phyloP scores from a whole-genome alignment of 352 stramenopile genomes.

The Globisporangium sylvaticum region DNA sequence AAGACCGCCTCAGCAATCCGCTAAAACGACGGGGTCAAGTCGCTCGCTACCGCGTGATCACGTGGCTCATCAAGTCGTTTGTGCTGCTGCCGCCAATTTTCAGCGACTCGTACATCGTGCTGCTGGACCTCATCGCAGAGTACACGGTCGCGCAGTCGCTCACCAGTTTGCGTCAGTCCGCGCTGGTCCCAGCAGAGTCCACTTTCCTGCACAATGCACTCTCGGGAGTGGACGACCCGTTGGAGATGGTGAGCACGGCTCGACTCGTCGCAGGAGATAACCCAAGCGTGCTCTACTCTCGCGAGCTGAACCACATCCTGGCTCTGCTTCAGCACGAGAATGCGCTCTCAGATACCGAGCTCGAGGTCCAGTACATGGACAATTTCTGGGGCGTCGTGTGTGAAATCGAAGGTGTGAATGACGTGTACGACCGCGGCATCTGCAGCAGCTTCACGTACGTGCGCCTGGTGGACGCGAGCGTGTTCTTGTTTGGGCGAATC shows the following conservation, averaged over 20 bases:
- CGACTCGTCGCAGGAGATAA: slow-evolving; percentile 60
- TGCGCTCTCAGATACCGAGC: slow-evolving; percentile 73
- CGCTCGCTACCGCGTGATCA: slow-evolving; percentile 68
- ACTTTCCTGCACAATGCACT: slow-evolving; percentile 66
- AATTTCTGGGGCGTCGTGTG: slow-evolving; percentile 54
- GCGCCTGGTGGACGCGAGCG: slow-evolving; percentile 70
- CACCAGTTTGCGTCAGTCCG: slow-evolving; percentile 62
- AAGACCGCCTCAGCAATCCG: slow-evolving; percentile 61
- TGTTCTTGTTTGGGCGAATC: slow-evolving; percentile 71
- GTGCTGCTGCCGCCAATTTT: slow-evolving; percentile 68
- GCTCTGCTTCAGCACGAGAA: slow-evolving; percentile 66
- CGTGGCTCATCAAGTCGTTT: slow-evolving; percentile 79
- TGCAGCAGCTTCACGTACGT: slow-evolving; percentile 81
- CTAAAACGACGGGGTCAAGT: slow-evolving; percentile 80
- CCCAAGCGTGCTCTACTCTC: slow-evolving; percentile 61
- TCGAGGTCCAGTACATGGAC: slow-evolving; percentile 83
- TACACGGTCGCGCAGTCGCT: slow-evolving; percentile 75
- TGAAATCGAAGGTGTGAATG: slow-evolving; percentile 26
- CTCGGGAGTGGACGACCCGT: slow-evolving; percentile 42
- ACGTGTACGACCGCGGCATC: slow-evolving; percentile 28
- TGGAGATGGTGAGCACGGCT: slow-evolving; percentile 55
- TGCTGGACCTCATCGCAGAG: slow-evolving; percentile 77
- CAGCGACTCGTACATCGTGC: slow-evolving; percentile 76
- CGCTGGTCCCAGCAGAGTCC: slow-evolving; percentile 48
- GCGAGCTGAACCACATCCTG: slow-evolving; percentile 76